Evolutionary conservation across 2,329 filamentous ascomycete species (phyloP), one percentile per base, ranked within the genome.

Genomic region (Dothiorella sarmentorum): DNA sequence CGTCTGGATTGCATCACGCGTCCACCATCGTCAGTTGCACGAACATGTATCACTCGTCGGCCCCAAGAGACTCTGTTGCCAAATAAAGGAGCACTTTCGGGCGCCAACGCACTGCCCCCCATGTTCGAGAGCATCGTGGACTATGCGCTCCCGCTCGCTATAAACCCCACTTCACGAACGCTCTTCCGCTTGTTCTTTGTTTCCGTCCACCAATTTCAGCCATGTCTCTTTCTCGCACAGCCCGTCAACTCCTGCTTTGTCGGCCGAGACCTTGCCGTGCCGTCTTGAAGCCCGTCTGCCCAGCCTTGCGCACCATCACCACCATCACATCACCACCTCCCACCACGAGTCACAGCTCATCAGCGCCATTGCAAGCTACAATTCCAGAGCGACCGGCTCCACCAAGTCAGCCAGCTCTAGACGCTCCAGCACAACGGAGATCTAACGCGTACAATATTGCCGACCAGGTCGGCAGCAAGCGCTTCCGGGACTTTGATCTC

Each of bases 401-500:
- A 24, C 15, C 33, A 29, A 26, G 9, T 18, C 26, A 7, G n/a
- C 49, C 22, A 7, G 10, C n/a, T 9, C 15, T 24, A 11, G 24
- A 29, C 22, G n/a, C 49, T 2, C 11, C 13, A 13, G 26, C 49
- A 7, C 49, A 52, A n/a, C 33, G 10, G 20, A 38, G 49, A 15
- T 24, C 15, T 33, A 17, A 47, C 20, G 43, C 44, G 15, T 37
- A 60, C 29, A 26, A 47, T 9, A 17, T 56, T 3, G 13, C 58
- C 26, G 60, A 38, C 10, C 45, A 56, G 27, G 53, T 62, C 9
- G 60, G 58, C 18, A 37, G 40, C 7, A 55, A 60, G 24, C 51
- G 29, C 2, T 52, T 62, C 53, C 24, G 26, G 11, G 57, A 62
- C 18, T 72, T 72, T 33, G 68, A 72, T 52, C 45, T 72, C 29